Conservation (phyloP, 2,329 filamentous ascomycete species). For the Stagonosporopsis rhizophila region DNA sequence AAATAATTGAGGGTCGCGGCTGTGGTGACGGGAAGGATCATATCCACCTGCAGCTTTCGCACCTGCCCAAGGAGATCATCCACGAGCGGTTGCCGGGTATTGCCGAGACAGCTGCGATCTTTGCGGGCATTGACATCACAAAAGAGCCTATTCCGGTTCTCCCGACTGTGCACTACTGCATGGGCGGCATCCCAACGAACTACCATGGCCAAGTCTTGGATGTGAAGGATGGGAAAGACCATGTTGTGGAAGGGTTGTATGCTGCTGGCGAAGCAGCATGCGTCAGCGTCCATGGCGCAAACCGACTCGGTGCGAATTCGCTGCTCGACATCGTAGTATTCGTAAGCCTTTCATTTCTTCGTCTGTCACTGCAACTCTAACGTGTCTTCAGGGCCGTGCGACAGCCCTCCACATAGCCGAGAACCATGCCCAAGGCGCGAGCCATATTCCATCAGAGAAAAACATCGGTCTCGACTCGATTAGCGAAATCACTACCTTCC, state of each 20-base stretch:
- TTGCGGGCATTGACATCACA: conserved; percentile 59
- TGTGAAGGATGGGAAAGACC: conserved; percentile 49
- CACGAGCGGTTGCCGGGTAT: conserved; percentile 58
- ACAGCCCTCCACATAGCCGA: conserved; percentile 53
- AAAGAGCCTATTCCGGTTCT: conserved; percentile 59
- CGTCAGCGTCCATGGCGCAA: conserved; percentile 59
- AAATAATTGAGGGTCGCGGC: conserved; percentile 57
- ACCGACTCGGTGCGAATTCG: conserved; percentile 58
- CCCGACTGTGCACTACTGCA: conserved; percentile 61
- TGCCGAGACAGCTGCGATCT: conserved; percentile 59
- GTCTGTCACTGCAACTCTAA: background rate
- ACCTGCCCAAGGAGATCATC: conserved; percentile 57
- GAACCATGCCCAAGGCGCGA: conserved; percentile 48
- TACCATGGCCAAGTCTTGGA: conserved; percentile 57
- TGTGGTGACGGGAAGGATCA: conserved; percentile 57
- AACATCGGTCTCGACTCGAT: conserved; percentile 48
- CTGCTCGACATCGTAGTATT: conserved; percentile 60
- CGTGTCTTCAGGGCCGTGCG: conserved; percentile 49
- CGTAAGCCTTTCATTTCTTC: conserved; percentile 23
- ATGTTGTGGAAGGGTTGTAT: conserved; percentile 55
- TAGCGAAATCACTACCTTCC: conserved; percentile 46
- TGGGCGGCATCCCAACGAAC: conserved; percentile 60
- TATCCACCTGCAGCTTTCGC: conserved; percentile 57
- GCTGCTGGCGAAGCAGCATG: conserved; percentile 59
- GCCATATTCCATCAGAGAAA: conserved; percentile 44